Evolutionary conservation across 768 basidiomycete genomes (phyloP), one percentile per base, ranked within the genome.

Genomic region (Mycena kentingensis): DNA sequence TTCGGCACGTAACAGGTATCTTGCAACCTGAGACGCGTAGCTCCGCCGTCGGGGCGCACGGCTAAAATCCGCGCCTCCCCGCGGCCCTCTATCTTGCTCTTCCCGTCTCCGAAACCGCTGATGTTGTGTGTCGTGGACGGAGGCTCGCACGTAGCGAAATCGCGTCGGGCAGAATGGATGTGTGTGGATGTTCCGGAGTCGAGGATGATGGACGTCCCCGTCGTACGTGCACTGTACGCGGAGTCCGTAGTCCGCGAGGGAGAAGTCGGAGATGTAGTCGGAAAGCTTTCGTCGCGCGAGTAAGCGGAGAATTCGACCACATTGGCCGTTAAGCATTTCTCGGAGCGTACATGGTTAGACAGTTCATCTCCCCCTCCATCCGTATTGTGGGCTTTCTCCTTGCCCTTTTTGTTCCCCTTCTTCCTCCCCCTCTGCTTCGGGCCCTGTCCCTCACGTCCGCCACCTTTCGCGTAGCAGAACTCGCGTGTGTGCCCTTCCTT

Each of bases 381-480:
- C 15, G 46, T 38, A 36, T 41, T 7, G 29, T 57, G 51, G 51
- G 55, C 51, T 31, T 57, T 57, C 55, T 57, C 55, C 46, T 57
- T 57, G 55, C 51, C 55, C 51, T 57, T 57, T 4, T 37, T 27
- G 22, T 56, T 56, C 37, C 27, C 31, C 45, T 50, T 50, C 41
- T 25, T 27, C 22, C 25, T 21, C 39, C 38, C 31, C 19, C 18
- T 41, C 16, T 37, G 10, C 28, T 29, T 51, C 24, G 49, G 49
- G 4, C 49, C 49, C 16, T 43, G 49, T 3, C 49, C 41, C 21
- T 2, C 56, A 19, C 37, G 22, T 4, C 41, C 56, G 4, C 46
- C 52, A 27, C 56, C 56, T 3, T 22, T 37, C 7, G 46, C 21
- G 31, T 46, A 53, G 28, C 56, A 58, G 4, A 15, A 22, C 5